Percentiles rank a stretch among this genome's conserved stretches.
These are phyloP conservation scores for Kwoniella europaea DNA, from an alignment of 768 basidiomycete genomes.

Conservation along the genomic window DNA sequence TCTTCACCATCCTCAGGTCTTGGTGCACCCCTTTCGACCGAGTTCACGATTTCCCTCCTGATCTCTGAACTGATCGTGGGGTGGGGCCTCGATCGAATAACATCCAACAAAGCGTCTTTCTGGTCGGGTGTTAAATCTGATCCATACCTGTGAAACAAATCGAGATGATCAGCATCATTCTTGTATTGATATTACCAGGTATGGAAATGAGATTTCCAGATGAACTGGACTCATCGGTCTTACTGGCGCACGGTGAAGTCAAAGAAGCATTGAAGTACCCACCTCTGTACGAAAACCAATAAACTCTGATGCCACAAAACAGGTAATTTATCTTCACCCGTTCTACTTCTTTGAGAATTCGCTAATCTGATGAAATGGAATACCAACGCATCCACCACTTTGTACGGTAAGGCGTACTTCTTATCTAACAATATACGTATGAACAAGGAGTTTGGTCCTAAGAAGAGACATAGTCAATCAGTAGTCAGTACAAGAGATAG, in stretches of 20 bases:
- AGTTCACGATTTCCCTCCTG: slow-evolving; percentile 83
- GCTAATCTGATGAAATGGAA: slow-evolving; percentile 98
- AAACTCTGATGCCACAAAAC: slow-evolving; percentile 98
- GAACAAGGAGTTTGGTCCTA: slow-evolving; percentile 96
- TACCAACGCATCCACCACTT: slow-evolving; percentile 94
- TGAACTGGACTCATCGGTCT: too few relatives aligned
- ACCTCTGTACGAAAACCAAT: slow-evolving; percentile 92
- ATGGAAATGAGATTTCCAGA: not conserved
- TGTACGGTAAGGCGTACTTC: slow-evolving; percentile 96
- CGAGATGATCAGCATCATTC: not conserved
- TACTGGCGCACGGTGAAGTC: too few relatives aligned
- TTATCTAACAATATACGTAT: slow-evolving; percentile 96
- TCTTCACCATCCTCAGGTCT: slow-evolving; percentile 66
- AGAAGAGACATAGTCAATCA: too few relatives aligned
- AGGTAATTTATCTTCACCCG: slow-evolving; percentile 76
- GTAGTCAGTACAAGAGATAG: too few relatives aligned
- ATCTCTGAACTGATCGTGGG: slow-evolving; percentile 87
- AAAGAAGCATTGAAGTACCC: slow-evolving; percentile 24
- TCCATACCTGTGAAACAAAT: slow-evolving; percentile 73
- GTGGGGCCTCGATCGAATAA: slow-evolving; percentile 82
- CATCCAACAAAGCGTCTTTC: slow-evolving; percentile 94
- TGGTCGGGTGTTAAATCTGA: slow-evolving; percentile 94
- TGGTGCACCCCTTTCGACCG: slow-evolving; percentile 82
- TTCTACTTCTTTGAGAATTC: slow-evolving; percentile 74
- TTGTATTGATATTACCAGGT: too few relatives aligned